phyloP scores from a whole-genome alignment of 1,284 basidiomycete genomes.

The Naganishia cerealis region DNA sequence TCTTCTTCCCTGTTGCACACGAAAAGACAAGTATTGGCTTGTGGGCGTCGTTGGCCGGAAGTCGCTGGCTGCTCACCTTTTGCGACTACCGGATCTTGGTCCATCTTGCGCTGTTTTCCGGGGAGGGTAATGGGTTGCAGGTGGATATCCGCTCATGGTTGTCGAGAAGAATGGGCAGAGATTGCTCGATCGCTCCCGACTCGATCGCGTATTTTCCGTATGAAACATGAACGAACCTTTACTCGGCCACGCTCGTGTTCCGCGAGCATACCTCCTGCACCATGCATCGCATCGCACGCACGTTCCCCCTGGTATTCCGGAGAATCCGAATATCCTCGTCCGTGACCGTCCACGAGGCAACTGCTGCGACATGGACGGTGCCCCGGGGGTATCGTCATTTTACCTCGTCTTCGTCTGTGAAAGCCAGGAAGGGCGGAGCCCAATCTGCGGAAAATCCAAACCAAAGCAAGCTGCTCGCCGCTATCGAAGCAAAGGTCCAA shows the following conservation, averaged over 20 bases:
- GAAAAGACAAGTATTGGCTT: background rate
- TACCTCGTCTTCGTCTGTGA: background rate
- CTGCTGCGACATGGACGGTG: background rate
- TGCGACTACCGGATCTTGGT: constrained; percentile 6
- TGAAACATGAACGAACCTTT: constrained; percentile 9
- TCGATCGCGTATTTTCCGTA: constrained; percentile 8
- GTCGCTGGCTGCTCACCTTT: constrained; percentile 1
- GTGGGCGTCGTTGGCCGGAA: background rate
- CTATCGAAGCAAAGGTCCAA: constrained; percentile 35
- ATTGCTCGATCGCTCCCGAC: constrained; percentile 5
- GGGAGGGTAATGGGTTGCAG: too few relatives aligned
- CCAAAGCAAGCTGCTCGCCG: constrained; percentile 10
- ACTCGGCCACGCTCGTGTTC: too few relatives aligned
- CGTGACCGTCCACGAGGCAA: background rate
- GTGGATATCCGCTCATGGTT: background rate
- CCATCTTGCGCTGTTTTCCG: background rate
- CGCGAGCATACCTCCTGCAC: background rate
- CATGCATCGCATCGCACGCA: background rate
- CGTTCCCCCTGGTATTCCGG: too few relatives aligned
- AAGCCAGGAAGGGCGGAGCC: background rate
- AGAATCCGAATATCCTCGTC: background rate
- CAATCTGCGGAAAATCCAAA: background rate
- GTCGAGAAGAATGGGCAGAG: background rate
- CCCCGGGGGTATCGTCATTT: background rate
- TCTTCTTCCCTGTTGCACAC: constrained; percentile 37